Evolutionary conservation across 2,329 filamentous ascomycete genomes (phyloP).

Genomic region (Sordariomycetes sp.): DNA sequence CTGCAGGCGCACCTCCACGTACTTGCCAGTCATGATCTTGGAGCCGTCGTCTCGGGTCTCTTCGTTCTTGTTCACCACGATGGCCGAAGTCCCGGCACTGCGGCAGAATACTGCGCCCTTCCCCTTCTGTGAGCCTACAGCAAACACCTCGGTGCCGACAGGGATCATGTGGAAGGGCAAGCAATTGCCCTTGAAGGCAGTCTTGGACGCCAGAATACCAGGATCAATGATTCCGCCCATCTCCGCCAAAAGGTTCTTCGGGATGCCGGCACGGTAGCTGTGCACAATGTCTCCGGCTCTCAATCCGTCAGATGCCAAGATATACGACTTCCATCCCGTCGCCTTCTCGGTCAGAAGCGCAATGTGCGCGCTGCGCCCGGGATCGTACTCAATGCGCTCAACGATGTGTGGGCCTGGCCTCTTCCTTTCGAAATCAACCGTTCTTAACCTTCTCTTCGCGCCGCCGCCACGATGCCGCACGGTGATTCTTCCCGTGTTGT

Average conservation of each 20-base stretch:
- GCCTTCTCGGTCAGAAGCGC: conserved; percentile 71
- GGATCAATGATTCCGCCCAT: conserved; percentile 94
- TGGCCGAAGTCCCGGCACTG: conserved; percentile 86
- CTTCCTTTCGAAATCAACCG: conserved; percentile 77
- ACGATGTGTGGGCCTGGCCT: conserved; percentile 76
- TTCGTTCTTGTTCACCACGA: conserved; percentile 83
- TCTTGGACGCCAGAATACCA: conserved; percentile 91
- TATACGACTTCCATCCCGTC: conserved; percentile 75
- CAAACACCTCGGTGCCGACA: conserved; percentile 85
- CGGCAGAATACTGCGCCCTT: conserved; percentile 84
- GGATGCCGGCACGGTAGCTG: conserved; percentile 86
- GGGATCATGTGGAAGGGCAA: conserved; percentile 93
- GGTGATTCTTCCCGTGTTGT: conserved; percentile 76
- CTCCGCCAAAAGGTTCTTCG: conserved; percentile 72
- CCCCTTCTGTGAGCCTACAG: conserved; percentile 68
- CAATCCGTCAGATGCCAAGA: conserved; percentile 91
- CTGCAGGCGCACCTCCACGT: conserved; percentile 77
- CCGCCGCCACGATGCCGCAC: conserved; percentile 90
- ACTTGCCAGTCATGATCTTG: conserved; percentile 59
- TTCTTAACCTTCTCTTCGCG: conserved; percentile 83
- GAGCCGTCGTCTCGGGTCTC: conserved; percentile 51
- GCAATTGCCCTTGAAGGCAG: conserved; percentile 90
- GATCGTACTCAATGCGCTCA: conserved; percentile 93
- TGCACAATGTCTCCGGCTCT: conserved; percentile 84
- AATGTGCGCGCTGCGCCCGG: conserved; percentile 86